These are phyloP conservation scores for Lachnellula hyalina DNA, from an alignment of 2,329 filamentous ascomycete species.

Conservation along the genomic window DNA sequence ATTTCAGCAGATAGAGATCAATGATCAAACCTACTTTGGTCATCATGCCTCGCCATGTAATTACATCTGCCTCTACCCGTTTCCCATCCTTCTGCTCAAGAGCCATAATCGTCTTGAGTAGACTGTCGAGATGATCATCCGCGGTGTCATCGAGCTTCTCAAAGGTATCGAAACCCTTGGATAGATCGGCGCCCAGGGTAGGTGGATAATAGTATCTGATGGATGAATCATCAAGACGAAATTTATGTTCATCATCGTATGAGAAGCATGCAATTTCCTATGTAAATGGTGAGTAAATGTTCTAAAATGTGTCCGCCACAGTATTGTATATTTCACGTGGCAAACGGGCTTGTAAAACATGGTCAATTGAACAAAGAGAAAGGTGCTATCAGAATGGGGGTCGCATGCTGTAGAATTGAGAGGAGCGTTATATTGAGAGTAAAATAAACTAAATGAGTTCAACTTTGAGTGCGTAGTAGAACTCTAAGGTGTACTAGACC, in stretches of 20 bases:
- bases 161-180: conserved; percentile 75
- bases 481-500: not conserved
- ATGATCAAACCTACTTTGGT: conserved; percentile 63
- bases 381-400: no score
- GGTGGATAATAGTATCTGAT: conserved; percentile 86
- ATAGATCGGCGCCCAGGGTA: conserved; percentile 65
- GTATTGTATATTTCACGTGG: not conserved
- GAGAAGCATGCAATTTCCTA: conserved; percentile 92
- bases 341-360: not conserved
- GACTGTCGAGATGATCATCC: conserved; percentile 84
- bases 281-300: not conserved
- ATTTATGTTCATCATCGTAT: conserved; percentile 77
- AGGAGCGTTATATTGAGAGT: conserved; percentile 4
- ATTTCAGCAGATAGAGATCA: not conserved
- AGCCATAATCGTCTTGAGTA: conserved; percentile 69
- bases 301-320: not conserved
- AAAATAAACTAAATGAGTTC: not conserved
- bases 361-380: not conserved
- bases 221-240: conserved; percentile 71
- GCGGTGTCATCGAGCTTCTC: conserved; percentile 72
- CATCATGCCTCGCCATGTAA: conserved; percentile 98
- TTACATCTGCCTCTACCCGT: conserved; percentile 68
- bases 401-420: not conserved
- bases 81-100: conserved; percentile 65
- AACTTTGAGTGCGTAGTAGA: no score